A percentile compares a stretch with the other conserved stretches of the same genome.
Conservation (phyloP, 2,329 filamentous ascomycete species). For the Trichophyton benhamiae region DNA sequence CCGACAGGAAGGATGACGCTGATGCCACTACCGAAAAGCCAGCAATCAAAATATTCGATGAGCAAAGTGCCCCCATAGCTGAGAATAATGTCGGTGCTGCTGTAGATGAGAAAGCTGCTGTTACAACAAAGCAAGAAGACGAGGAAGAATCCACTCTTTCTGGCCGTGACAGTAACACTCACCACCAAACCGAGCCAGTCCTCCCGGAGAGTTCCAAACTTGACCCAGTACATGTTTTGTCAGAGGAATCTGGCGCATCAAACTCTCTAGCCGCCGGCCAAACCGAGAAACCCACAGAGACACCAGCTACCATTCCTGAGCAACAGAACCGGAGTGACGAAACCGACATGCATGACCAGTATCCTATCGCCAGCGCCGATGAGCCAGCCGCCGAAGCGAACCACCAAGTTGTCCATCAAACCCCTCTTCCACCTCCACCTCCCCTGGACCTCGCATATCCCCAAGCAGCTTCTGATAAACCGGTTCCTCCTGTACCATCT, state of each 20-base stretch:
- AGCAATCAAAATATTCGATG: slow-evolving; percentile 21
- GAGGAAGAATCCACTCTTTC: neutral
- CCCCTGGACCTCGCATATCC: slow-evolving; percentile 36
- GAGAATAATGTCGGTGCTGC: slow-evolving; percentile 17
- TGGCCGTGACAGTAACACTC: neutral
- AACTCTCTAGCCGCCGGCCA: neutral
- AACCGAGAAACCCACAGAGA: neutral
- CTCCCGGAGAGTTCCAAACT: neutral
- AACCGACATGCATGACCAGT: slow-evolving; percentile 53
- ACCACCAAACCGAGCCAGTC: neutral
- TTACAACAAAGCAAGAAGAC: neutral
- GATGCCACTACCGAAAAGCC: slow-evolving; percentile 31
- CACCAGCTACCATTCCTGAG: slow-evolving; percentile 10
- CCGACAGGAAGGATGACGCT: slow-evolving; percentile 28
- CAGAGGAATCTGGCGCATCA: neutral
- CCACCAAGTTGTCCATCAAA: slow-evolving; percentile 31
- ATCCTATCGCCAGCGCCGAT: slow-evolving; percentile 39
- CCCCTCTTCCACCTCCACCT: slow-evolving; percentile 43
- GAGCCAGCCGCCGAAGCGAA: slow-evolving; percentile 32
- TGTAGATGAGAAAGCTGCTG: neutral
- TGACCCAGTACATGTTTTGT: neutral
- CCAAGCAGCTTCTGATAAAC: slow-evolving; percentile 24
- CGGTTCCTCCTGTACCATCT: slow-evolving; percentile 33
- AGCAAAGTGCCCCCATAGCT: slow-evolving; percentile 18
- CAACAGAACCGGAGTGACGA: slow-evolving; percentile 36